phyloP scores from a whole-genome alignment of 2,329 filamentous ascomycete species.

The Aspergillus felis region DNA sequence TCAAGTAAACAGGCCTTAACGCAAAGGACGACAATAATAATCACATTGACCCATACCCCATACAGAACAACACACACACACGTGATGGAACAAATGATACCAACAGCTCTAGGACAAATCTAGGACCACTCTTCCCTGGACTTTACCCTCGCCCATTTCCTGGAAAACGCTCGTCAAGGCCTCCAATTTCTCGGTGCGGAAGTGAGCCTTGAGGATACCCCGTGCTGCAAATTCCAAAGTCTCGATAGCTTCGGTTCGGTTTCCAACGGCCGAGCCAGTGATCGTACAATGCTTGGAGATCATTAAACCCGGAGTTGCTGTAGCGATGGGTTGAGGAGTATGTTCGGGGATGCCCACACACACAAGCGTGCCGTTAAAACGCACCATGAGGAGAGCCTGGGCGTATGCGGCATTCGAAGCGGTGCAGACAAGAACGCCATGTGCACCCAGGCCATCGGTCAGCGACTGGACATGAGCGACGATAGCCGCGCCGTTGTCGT shows the following conservation, averaged over 20 bases:
- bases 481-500: slow-evolving; percentile 48
- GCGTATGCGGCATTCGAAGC: slow-evolving; percentile 49
- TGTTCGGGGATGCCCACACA: slow-evolving; percentile 52
- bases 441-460: slow-evolving; percentile 57
- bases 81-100: not conserved
- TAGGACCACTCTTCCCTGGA: slow-evolving; percentile 48
- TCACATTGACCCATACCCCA: not conserved
- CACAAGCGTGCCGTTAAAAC: slow-evolving; percentile 49
- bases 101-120: slow-evolving; percentile 34
- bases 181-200: slow-evolving; percentile 46
- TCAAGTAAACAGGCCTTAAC: no score
- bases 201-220: slow-evolving; percentile 45
- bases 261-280: slow-evolving; percentile 50
- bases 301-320: slow-evolving; percentile 41
- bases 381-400: slow-evolving; percentile 46
- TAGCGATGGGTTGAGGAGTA: slow-evolving; percentile 42
- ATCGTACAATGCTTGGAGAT: slow-evolving; percentile 45
- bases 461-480: slow-evolving; percentile 54
- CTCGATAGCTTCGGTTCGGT: slow-evolving; percentile 48
- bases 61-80: no score
- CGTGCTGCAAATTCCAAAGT: slow-evolving; percentile 47
- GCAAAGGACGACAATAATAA: not conserved
- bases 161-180: slow-evolving; percentile 45
- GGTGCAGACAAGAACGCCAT: slow-evolving; percentile 57
- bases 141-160: slow-evolving; percentile 41